phyloP scores from a whole-genome alignment of 768 basidiomycete genomes.

The Phanerodontia chrysosporium region DNA sequence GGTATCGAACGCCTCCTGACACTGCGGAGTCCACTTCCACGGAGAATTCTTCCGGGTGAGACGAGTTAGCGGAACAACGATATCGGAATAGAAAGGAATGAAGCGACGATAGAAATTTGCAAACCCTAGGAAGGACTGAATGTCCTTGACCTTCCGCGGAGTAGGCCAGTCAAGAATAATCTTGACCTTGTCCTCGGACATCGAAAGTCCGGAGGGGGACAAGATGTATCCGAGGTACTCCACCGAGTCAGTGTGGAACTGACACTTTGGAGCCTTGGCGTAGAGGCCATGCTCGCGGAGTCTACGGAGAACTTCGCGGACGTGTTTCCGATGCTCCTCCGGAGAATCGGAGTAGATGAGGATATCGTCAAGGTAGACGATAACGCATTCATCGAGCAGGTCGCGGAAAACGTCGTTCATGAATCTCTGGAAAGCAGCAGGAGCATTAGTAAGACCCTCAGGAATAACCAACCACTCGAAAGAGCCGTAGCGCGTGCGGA shows the following conservation, averaged over 20 bases:
- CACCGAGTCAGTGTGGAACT: conserved; percentile 33
- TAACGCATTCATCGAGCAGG: conserved; percentile 8
- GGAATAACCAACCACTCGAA: conserved; percentile 34
- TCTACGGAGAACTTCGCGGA: conserved; percentile 15
- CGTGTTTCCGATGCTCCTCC: conserved; percentile 16
- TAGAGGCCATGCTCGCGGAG: conserved; percentile 29
- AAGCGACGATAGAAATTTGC: conserved; percentile 30
- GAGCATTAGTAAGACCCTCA: conserved; percentile 23
- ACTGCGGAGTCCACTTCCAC: conserved; percentile 17
- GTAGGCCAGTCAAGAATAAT: conserved; percentile 27
- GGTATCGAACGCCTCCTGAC: conserved; percentile 23
- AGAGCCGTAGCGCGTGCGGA: conserved; percentile 32
- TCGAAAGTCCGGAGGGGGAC: conserved; percentile 25
- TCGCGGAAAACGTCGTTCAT: conserved; percentile 15
- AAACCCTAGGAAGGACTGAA: conserved; percentile 30
- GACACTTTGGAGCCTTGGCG: conserved; percentile 28
- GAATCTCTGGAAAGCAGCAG: conserved; percentile 10
- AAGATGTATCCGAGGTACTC: conserved; percentile 42
- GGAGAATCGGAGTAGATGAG: conserved; percentile 13
- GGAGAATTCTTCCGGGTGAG: conserved; percentile 25
- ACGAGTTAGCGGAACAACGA: conserved; percentile 26
- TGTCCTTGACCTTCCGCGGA: conserved; percentile 22
- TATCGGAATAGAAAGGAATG: conserved; percentile 29
- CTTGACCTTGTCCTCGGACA: conserved; percentile 38
- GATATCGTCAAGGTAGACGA: conserved; percentile 14